Evolutionary conservation across 2,329 filamentous ascomycete species (phyloP), one percentile per base, ranked within the genome.

Genomic region (Xylariales sp.): DNA sequence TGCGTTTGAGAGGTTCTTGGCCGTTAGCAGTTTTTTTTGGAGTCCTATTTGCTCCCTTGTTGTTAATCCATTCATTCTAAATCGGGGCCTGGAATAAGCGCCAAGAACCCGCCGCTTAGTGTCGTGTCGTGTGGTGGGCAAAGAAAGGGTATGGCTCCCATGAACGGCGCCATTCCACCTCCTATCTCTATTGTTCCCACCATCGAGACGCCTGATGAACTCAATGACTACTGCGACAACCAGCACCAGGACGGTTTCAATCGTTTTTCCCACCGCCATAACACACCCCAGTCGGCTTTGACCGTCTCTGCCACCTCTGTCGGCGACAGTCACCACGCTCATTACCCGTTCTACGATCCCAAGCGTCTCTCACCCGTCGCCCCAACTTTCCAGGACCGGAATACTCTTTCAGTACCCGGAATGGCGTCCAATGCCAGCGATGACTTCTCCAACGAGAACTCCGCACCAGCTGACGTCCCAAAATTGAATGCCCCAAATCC

Each of bases 401-500:
- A 68, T 52, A 52, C 65, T 30, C 67, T 71, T 43, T 54, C 68
- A 9, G 67, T 63, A 46, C 69, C 71, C 39, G 71, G 65, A 28
- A 77, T 78, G 76, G 69, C 74, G 30, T 69, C 73, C 30, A 68
- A 57, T 49, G 66, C 54, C 62, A 61, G 53, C 57, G 71, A 71
- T 46, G 70, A 64, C 66, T 69, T 72, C 64, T 64, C 73, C 72
- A 57, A 74, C 77, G 71, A 77, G 68, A 69, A 76, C 68, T 46
- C 71, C 32, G 66, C 71, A 62, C 75, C 78, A 66, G 81, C 83
- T 78, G 78, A 81, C 58, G 74, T 78, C 48, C 74, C 80, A 30
- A 77, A 79, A 64, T 75, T 72, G 56, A 68, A 61, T 46, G 64
- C 70, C 30, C 83, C 82, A 64, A 92, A 90, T 72, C 95, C 95